A percentile compares a stretch with the other conserved stretches of the same genome.
Conservation (phyloP, 495 filamentous ascomycete species). For the Podospora fimiseda region DNA sequence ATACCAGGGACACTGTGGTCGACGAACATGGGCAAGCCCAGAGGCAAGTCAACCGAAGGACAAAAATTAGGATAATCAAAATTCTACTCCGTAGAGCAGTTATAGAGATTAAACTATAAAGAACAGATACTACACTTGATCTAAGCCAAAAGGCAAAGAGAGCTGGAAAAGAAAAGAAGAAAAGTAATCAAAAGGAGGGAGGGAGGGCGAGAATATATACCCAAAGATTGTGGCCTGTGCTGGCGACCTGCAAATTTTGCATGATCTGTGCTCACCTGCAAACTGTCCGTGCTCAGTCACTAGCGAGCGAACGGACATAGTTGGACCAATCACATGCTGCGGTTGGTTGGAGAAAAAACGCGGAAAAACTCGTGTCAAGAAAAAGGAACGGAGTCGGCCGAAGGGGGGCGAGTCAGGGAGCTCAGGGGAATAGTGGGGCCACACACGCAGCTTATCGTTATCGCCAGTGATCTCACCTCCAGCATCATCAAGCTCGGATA, state of each 20-base stretch:
- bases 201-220: neutral
- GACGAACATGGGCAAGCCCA: constrained; percentile 73
- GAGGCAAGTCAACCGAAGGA: constrained; percentile 18
- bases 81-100: constrained; percentile 61
- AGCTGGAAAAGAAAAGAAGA: constrained; percentile 29
- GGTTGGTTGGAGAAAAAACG: too few species aligned
- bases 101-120: constrained; percentile 93
- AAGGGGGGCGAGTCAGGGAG: too few species aligned
- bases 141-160: constrained; percentile 70
- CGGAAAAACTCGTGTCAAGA: too few species aligned
- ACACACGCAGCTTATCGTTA: too few species aligned
- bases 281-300: too few species aligned
- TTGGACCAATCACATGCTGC: too few species aligned
- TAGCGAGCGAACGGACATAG: too few species aligned
- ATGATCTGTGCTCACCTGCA: constrained; percentile 1
- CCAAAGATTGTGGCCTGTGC: neutral
- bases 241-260: constrained; percentile 1
- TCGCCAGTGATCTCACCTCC: too few species aligned
- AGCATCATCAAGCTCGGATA: too few species aligned
- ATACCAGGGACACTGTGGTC: constrained; percentile 78
- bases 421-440: too few species aligned
- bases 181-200: neutral
- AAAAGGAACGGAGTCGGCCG: too few species aligned
- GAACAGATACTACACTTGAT: constrained; percentile 99
- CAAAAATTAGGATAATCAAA: constrained; percentile 85